Evolutionary conservation across 495 filamentous ascomycete genomes (phyloP).

Genomic region (Talaromyces wortmannii): DNA sequence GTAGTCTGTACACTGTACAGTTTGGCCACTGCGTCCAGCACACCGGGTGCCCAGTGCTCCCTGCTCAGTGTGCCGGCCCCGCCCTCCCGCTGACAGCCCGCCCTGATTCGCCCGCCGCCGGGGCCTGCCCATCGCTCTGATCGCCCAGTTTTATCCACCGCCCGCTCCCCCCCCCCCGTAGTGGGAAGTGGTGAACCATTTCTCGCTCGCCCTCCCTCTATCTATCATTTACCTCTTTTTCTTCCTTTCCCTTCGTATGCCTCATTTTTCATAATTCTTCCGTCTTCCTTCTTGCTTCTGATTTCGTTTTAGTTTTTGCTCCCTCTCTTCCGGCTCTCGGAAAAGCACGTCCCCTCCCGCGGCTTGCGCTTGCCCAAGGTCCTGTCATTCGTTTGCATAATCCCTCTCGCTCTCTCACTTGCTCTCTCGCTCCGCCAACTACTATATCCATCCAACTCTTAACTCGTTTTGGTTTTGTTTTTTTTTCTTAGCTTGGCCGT

Average conservation of each 20-base stretch:
- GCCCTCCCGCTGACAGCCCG: constrained; percentile 11
- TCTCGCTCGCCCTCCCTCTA: constrained; percentile 17
- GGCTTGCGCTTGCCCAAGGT: constrained; percentile 6
- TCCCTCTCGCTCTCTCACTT: not conserved
- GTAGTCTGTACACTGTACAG: not conserved
- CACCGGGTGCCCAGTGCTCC: not conserved
- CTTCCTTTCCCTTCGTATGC: constrained; percentile 16
- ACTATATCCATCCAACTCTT: not conserved
- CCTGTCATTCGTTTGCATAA: constrained; percentile 6
- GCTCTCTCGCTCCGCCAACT: not conserved
- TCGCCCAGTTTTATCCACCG: constrained; percentile 39
- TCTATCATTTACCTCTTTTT: constrained; percentile 19
- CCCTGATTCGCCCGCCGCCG: constrained; percentile 23
- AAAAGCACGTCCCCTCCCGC: constrained; percentile 4
- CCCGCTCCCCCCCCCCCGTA: constrained; percentile 17
- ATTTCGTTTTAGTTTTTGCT: not conserved
- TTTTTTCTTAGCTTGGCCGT: not conserved
- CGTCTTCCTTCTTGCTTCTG: constrained; percentile 6
- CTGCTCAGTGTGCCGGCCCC: constrained; percentile 1
- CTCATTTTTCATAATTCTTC: constrained; percentile 19
- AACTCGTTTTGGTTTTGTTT: not conserved
- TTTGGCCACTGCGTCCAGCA: not conserved
- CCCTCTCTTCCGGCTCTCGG: constrained; percentile 2
- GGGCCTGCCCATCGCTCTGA: constrained; percentile 1
- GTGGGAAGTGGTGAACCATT: too few species aligned